Percentiles rank a stretch among this genome's conserved stretches.
These are phyloP conservation scores for Posidonia oceanica DNA, from an alignment of 116 monocot genomes.

Conservation along the genomic window DNA sequence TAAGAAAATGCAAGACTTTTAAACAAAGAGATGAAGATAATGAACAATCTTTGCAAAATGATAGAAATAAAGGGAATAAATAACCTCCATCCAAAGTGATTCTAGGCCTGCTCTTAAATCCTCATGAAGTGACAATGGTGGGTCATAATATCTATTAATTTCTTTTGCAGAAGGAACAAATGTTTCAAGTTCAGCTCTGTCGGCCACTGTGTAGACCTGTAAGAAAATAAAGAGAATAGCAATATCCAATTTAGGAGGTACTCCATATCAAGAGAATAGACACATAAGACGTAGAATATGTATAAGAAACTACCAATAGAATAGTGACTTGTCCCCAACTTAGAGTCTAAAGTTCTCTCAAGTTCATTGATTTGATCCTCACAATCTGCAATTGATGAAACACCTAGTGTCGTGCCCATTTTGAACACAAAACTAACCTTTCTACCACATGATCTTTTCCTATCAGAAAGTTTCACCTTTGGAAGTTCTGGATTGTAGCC, in stretches of 20 bases:
- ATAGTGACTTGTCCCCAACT: conserved; percentile 21
- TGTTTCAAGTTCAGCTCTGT: conserved; percentile 56
- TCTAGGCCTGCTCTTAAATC: conserved; percentile 35
- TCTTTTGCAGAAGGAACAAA: conserved; percentile 54
- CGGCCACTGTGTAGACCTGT: conserved; percentile 62
- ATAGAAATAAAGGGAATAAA: neutral
- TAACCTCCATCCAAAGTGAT: conserved; percentile 35
- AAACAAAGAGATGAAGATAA: neutral
- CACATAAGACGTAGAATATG: neutral
- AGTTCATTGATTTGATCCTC: conserved; percentile 63
- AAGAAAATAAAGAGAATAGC: neutral
- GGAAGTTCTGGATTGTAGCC: no score
- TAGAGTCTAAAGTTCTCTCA: conserved; percentile 73
- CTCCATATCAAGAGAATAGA: no score
- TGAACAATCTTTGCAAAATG: neutral
- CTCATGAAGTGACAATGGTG: conserved; percentile 22
- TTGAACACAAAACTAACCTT: no score
- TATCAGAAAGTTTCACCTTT: no score
- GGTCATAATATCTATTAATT: conserved; percentile 55
- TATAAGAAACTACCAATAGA: neutral
- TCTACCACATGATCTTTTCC: no score
- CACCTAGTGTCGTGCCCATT: no score
- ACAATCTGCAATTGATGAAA: conserved; percentile 56
- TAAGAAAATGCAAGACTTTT: conserved; percentile 5
- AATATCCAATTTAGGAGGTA: no score